Conservation (phyloP, 176 grass and related monocot species). For the Carex pumila region DNA sequence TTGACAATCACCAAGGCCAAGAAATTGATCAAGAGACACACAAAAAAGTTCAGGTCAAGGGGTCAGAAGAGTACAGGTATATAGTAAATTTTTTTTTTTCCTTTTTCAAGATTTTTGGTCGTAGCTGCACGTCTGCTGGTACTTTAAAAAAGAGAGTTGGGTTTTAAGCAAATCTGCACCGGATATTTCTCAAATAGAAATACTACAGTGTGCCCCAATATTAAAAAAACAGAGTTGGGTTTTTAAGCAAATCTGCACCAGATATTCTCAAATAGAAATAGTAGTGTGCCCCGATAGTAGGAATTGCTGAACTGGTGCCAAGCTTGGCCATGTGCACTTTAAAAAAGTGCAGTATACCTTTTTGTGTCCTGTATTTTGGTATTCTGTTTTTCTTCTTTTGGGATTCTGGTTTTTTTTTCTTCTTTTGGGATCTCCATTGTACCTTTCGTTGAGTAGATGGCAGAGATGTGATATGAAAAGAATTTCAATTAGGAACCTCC, state of each 20-base stretch:
- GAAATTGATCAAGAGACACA: conserved; percentile 64
- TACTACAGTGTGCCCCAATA: background rate
- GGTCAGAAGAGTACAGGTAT: conserved; percentile 79
- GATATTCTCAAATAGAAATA: background rate
- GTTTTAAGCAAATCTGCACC: background rate
- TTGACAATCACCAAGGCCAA: conserved; percentile 88
- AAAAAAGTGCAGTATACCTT: background rate
- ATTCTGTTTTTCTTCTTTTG: background rate
- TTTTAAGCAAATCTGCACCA: background rate
- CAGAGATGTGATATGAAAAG: background rate
- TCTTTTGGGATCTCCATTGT: background rate
- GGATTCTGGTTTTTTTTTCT: background rate
- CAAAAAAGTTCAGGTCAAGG: conserved; percentile 78
- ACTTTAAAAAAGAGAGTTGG: background rate
- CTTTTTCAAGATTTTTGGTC: background rate
- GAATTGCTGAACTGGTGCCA: background rate
- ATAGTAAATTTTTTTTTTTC: background rate
- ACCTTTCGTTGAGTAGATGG: background rate
- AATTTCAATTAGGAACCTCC: background rate
- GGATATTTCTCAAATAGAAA: background rate
- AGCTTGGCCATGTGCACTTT: background rate
- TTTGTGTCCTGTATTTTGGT: background rate
- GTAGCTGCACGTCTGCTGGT: background rate
- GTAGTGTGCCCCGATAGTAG: background rate
- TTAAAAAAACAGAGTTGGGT: background rate